A percentile compares a stretch with the other conserved stretches of the same genome.
Conservation (phyloP, 164 flowering plant genomes). For the Berberis thunbergii region DNA sequence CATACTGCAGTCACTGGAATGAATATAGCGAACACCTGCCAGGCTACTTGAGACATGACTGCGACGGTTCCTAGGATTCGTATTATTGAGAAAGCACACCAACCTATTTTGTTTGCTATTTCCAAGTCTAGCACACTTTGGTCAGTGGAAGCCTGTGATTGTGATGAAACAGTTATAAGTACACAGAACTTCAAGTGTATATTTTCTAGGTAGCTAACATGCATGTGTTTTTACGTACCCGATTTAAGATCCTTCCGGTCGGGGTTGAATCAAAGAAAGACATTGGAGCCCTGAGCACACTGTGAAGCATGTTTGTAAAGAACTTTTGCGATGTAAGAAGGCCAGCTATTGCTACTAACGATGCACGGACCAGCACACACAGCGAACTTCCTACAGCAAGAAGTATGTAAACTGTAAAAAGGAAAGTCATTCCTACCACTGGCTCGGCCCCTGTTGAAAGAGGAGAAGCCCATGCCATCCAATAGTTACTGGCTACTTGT, state of each 20-base stretch:
- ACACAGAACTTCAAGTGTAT: background rate
- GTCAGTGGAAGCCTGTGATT: conserved; percentile 75
- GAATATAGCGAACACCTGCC: conserved; percentile 84
- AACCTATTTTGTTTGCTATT: conserved; percentile 58
- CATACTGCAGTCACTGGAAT: conserved; percentile 82
- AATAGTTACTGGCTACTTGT: conserved; percentile 81
- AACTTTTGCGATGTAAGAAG: conserved; percentile 65
- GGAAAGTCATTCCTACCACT: conserved; percentile 24
- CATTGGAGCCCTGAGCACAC: conserved; percentile 84
- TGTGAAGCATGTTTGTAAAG: conserved; percentile 69
- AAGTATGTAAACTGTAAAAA: conserved; percentile 55
- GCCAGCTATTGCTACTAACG: conserved; percentile 47
- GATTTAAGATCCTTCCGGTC: conserved; percentile 82
- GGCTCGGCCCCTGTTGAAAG: conserved; percentile 34
- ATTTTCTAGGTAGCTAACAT: background rate
- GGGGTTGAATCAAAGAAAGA: conserved; percentile 97
- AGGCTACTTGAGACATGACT: conserved; percentile 94
- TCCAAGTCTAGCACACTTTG: conserved; percentile 91
- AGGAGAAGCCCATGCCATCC: conserved; percentile 99
- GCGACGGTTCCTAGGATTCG: conserved; percentile 73
- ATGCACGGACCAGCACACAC: conserved; percentile 63
- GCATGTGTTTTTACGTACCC: conserved; percentile 38
- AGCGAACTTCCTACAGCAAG: conserved; percentile 76
- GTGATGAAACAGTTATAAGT: conserved; percentile 5
- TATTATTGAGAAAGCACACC: conserved; percentile 91